A percentile compares a stretch with the other conserved stretches of the same genome.
Conservation (phyloP, 2,329 filamentous ascomycete genomes). For the Clarireedia homoeocarpa region DNA sequence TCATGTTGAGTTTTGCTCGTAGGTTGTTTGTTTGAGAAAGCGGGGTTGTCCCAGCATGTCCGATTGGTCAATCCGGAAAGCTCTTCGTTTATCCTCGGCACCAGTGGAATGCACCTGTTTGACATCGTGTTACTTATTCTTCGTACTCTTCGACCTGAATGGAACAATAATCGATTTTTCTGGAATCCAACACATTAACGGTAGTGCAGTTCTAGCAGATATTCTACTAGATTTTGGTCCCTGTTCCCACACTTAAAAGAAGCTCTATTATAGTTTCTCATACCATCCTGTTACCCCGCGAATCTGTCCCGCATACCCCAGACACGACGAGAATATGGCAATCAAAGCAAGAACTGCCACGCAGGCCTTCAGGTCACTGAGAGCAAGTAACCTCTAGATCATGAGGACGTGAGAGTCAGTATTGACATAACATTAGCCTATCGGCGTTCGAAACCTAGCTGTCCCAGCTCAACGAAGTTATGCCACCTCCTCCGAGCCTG, state of each 20-base stretch:
- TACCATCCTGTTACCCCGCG: neutral
- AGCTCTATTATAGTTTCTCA: neutral
- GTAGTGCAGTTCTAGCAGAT: no score
- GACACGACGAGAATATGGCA: slow-evolving; percentile 42
- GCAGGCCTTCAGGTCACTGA: slow-evolving; percentile 54
- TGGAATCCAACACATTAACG: neutral
- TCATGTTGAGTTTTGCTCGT: neutral
- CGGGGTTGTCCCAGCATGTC: neutral
- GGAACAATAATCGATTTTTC: neutral
- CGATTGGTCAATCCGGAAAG: neutral
- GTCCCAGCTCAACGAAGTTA: slow-evolving; percentile 46
- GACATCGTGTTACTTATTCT: neutral
- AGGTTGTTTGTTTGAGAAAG: neutral
- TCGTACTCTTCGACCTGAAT: neutral
- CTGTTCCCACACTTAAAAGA: neutral
- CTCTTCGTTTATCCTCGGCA: slow-evolving; percentile 6
- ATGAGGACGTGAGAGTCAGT: neutral
- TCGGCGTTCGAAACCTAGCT: slow-evolving; percentile 28
- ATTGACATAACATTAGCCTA: slow-evolving; percentile 17
- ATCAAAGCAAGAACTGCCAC: slow-evolving; percentile 54
- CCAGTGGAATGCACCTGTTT: neutral
- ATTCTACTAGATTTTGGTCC: neutral
- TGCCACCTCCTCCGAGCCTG: slow-evolving; percentile 71
- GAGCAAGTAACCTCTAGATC: slow-evolving; percentile 40
- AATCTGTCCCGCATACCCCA: slow-evolving; percentile 4